Evolutionary conservation across 179 eudicot genomes (phyloP).

Genomic region (Patellifolia procumbens): DNA sequence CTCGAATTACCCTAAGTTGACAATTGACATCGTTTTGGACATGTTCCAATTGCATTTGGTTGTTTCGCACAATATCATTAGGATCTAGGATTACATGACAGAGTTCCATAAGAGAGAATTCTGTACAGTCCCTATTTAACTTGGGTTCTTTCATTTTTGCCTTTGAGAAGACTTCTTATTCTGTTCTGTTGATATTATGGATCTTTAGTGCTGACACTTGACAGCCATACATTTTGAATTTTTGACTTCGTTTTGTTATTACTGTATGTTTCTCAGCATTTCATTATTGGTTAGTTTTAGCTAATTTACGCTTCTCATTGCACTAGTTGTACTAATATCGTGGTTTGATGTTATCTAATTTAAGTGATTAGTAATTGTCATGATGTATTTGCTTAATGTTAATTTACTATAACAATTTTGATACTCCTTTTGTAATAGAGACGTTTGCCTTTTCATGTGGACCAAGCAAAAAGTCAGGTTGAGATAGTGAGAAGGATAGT

Average conservation of each 20-base stretch:
- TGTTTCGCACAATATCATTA: background rate
- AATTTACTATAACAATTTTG: no score
- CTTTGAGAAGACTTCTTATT: background rate
- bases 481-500: no score
- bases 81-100: background rate
- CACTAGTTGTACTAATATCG: background rate
- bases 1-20: background rate
- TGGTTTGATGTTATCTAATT: background rate
- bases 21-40: background rate
- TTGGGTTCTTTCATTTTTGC: background rate
- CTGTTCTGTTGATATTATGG: background rate
- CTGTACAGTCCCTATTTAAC: background rate
- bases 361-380: background rate
- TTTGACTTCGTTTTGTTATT: background rate
- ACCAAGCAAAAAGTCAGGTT: no score
- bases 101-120: background rate
- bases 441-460: no score
- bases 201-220: background rate
- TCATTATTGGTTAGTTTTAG: background rate
- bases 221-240: background rate
- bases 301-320: background rate
- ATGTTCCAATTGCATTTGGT: background rate
- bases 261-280: background rate
- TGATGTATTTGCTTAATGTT: no score
- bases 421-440: no score